A percentile compares a stretch with the other conserved stretches of the same genome.
These are phyloP conservation scores for Coniophora puteana DNA, from an alignment of 1,284 basidiomycete genomes.

Conservation along the genomic window DNA sequence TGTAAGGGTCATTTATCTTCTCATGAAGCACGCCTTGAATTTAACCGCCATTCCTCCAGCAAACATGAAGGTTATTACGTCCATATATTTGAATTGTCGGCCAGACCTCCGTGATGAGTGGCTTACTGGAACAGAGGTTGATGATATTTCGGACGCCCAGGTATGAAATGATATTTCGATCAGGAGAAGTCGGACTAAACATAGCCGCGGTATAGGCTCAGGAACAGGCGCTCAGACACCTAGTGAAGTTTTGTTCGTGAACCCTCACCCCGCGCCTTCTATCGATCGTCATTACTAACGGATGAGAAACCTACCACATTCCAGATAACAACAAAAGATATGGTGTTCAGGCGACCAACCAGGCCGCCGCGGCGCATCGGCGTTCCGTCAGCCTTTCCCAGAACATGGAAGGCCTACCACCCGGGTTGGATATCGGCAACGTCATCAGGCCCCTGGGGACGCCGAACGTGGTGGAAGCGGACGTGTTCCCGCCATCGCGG, in stretches of 20 bases:
- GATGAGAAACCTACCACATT: slow-evolving; percentile 7
- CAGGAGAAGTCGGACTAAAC: background rate
- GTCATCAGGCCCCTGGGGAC: slow-evolving; percentile 74
- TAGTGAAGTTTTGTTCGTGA: slow-evolving; percentile 89
- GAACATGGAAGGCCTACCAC: slow-evolving; percentile 71
- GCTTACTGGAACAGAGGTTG: slow-evolving; percentile 91
- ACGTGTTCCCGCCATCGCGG: slow-evolving; percentile 79
- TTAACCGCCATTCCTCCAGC: slow-evolving; percentile 42
- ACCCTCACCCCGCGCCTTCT: slow-evolving; percentile 2
- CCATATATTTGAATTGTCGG: slow-evolving; percentile 96
- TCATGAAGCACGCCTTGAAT: slow-evolving; percentile 1
- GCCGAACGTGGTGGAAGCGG: slow-evolving; percentile 71
- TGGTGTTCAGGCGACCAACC: slow-evolving; percentile 57
- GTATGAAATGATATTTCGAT: slow-evolving; percentile 31
- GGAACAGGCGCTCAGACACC: slow-evolving; percentile 91
- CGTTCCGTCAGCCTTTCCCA: slow-evolving; percentile 78
- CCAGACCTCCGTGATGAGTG: slow-evolving; percentile 98
- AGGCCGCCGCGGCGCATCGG: slow-evolving; percentile 57
- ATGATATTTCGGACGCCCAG: slow-evolving; percentile 84
- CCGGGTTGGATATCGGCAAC: slow-evolving; percentile 68
- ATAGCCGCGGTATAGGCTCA: slow-evolving; percentile 60
- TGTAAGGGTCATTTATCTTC: slow-evolving; percentile 59
- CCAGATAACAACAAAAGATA: slow-evolving; percentile 79
- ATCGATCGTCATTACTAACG: background rate
- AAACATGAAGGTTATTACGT: slow-evolving; percentile 99